Conservation (phyloP, 352 stramenopile genomes). For the Achlya hypogyna region DNA sequence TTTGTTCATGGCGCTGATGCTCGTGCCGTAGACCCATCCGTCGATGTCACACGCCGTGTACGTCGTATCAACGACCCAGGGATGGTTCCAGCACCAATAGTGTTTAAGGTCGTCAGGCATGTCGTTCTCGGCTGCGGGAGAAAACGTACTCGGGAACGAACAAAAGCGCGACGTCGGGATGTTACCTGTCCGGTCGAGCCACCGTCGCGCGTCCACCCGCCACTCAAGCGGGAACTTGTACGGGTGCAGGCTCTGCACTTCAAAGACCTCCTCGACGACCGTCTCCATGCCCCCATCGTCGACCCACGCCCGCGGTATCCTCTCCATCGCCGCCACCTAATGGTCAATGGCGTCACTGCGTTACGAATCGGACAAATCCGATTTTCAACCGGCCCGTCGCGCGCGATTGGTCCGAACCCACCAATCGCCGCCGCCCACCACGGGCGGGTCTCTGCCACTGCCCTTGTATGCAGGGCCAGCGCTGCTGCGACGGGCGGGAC, state of each 20-base stretch:
- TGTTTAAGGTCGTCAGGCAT: conserved; percentile 22
- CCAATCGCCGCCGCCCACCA: background rate
- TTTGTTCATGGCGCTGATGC: conserved; percentile 73
- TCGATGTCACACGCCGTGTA: conserved; percentile 80
- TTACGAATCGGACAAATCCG: background rate
- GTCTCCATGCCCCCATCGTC: conserved; percentile 11
- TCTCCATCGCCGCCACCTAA: background rate
- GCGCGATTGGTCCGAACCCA: background rate
- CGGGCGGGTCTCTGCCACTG: background rate
- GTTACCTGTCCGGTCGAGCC: conserved; percentile 1
- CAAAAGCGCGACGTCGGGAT: conserved; percentile 1
- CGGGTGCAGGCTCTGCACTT: conserved; percentile 74
- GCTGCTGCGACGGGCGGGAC: too few species aligned
- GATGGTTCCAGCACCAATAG: conserved; percentile 80
- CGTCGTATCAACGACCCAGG: conserved; percentile 59
- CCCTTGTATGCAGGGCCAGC: background rate
- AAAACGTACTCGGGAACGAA: background rate
- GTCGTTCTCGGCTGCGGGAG: background rate
- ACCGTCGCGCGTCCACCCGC: background rate
- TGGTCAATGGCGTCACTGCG: conserved; percentile 9
- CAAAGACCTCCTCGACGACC: conserved; percentile 73
- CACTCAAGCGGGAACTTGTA: conserved; percentile 25
- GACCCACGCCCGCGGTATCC: background rate
- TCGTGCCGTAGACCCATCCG: conserved; percentile 79
- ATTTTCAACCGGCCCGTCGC: background rate